These are phyloP conservation scores for Blastobotrys serpentis DNA, from an alignment of 1,139 yeast genomes.

Conservation along the genomic window DNA sequence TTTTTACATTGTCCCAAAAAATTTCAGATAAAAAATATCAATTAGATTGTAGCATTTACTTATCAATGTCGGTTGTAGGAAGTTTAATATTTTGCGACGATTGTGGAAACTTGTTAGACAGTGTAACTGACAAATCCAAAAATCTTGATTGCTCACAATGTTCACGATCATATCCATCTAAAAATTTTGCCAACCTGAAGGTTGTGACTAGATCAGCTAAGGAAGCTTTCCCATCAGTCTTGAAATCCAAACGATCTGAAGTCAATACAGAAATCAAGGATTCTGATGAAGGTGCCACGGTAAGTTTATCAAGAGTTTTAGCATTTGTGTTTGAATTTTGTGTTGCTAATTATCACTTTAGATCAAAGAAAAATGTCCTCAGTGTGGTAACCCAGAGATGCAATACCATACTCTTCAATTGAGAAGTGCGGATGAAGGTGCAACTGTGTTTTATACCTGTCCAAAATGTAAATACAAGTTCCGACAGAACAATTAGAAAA, in stretches of 20 bases:
- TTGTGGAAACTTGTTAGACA: slow-evolving; percentile 87
- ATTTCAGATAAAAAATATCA: not conserved
- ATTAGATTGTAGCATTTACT: no score
- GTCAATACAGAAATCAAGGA: slow-evolving; percentile 80
- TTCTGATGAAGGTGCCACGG: slow-evolving; percentile 89
- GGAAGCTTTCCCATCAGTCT: slow-evolving; percentile 88
- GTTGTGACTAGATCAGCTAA: slow-evolving; percentile 84
- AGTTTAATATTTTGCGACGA: slow-evolving; percentile 90
- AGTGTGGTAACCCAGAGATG: slow-evolving; percentile 98
- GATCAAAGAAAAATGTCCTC: slow-evolving; percentile 94
- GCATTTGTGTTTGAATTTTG: not conserved
- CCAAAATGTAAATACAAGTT: slow-evolving; percentile 88
- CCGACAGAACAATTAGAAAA: slow-evolving; percentile 75
- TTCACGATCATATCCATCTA: slow-evolving; percentile 51
- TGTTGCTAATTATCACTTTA: slow-evolving; percentile 4
- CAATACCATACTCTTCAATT: slow-evolving; percentile 93
- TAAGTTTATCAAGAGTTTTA: slow-evolving; percentile 23
- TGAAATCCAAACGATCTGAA: slow-evolving; percentile 77
- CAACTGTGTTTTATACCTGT: slow-evolving; percentile 77
- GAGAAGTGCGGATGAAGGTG: slow-evolving; percentile 98
- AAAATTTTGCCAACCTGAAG: slow-evolving; percentile 69
- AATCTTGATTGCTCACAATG: slow-evolving; percentile 67
- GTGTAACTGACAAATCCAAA: slow-evolving; percentile 49
- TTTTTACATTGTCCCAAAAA: slow-evolving; percentile 3
- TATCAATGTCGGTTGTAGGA: slow-evolving; percentile 93